Evolutionary conservation across 2,329 filamentous ascomycete genomes (phyloP).

Genomic region (Nigrospora oryzae): DNA sequence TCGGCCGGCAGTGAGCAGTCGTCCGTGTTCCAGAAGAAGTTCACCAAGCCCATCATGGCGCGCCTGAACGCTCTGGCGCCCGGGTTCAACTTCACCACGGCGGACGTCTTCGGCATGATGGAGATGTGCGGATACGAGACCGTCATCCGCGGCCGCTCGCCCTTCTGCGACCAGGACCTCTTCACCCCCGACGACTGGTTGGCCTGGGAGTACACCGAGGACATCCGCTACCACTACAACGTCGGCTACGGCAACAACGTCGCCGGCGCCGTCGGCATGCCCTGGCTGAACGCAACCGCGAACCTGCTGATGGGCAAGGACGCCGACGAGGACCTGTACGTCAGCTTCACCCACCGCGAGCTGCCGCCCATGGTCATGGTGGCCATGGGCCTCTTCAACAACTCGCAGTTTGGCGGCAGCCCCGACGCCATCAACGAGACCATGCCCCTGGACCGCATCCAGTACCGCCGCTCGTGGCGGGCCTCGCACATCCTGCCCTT

Average conservation of each 20-base stretch:
- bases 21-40: slow-evolving; percentile 38
- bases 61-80: slow-evolving; percentile 44
- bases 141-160: slow-evolving; percentile 52
- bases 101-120: slow-evolving; percentile 58
- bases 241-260: slow-evolving; percentile 53
- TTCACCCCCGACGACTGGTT: slow-evolving; percentile 58
- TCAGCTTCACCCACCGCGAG: slow-evolving; percentile 63
- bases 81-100: slow-evolving; percentile 53
- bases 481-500: slow-evolving; percentile 57
- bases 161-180: slow-evolving; percentile 50
- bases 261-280: slow-evolving; percentile 51
- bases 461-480: slow-evolving; percentile 55
- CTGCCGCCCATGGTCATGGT: slow-evolving; percentile 59
- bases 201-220: slow-evolving; percentile 57
- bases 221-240: slow-evolving; percentile 58
- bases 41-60: slow-evolving; percentile 51
- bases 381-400: slow-evolving; percentile 63
- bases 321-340: slow-evolving; percentile 48
- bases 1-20: slow-evolving; percentile 48
- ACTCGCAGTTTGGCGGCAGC: slow-evolving; percentile 45
- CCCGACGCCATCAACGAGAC: slow-evolving; percentile 48
- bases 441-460: slow-evolving; percentile 55
- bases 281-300: slow-evolving; percentile 58
- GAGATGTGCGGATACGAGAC: slow-evolving; percentile 59
- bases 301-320: slow-evolving; percentile 32